phyloP scores from a whole-genome alignment of 148 eudicot species.

The Amaranthus hypochondriacus region DNA sequence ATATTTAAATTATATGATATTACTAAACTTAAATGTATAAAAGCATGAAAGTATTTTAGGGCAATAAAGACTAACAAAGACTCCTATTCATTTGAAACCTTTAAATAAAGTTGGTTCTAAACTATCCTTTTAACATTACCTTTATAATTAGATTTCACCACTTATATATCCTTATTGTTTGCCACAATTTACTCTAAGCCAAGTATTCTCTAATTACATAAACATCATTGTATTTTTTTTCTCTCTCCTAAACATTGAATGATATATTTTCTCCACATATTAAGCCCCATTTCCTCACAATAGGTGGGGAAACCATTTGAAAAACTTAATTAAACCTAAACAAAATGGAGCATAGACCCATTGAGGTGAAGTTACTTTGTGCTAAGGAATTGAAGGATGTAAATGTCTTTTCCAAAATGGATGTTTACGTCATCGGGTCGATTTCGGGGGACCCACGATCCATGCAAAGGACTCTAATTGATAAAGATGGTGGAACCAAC shows the following conservation, averaged over 20 bases:
- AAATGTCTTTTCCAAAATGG: conserved; percentile 54
- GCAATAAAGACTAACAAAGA: conserved; percentile 1
- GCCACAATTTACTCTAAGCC: conserved; percentile 20
- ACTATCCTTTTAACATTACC: no score
- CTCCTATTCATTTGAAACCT: neutral
- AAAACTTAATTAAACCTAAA: neutral
- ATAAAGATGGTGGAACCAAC: conserved; percentile 44
- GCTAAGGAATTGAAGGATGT: conserved; percentile 56
- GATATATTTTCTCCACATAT: neutral
- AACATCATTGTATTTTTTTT: neutral
- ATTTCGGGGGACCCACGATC: conserved; percentile 41
- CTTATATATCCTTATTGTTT: neutral
- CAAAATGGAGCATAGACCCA: conserved; percentile 51
- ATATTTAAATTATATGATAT: no score
- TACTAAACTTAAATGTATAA: neutral
- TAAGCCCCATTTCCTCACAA: neutral
- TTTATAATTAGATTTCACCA: neutral
- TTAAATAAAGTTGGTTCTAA: conserved; percentile 1
- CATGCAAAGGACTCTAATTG: conserved; percentile 35
- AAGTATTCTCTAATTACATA: conserved; percentile 5
- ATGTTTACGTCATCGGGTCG: conserved; percentile 50
- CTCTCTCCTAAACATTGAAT: conserved; percentile 15
- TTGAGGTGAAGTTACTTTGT: conserved; percentile 50
- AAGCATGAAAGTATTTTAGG: neutral
- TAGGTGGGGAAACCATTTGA: neutral